Percentiles rank a stretch among this genome's conserved stretches.
Conservation (phyloP, 192 early-diverging fungal genomes). For the Geosiphon pyriformis region DNA sequence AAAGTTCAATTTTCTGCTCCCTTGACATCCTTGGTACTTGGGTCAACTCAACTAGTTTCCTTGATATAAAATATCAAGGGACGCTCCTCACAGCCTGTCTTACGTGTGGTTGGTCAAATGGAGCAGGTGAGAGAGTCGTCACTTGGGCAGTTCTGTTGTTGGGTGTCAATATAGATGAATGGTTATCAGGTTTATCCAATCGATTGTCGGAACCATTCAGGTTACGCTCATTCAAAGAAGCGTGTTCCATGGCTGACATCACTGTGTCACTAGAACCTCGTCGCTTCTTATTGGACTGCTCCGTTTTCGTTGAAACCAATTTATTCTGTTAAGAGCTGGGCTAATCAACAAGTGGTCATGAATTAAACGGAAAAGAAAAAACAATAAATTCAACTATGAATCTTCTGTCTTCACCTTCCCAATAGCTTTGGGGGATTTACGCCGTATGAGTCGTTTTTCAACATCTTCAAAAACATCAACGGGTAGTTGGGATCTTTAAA, state of each 20-base stretch:
- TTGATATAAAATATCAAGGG: not conserved
- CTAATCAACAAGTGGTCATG: slow-evolving; percentile 8
- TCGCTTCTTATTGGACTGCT: slow-evolving; percentile 34
- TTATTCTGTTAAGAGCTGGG: slow-evolving; percentile 18
- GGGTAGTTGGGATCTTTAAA: slow-evolving; percentile 32
- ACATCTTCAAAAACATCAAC: slow-evolving; percentile 36
- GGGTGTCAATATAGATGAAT: not conserved
- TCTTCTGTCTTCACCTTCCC: slow-evolving; percentile 29
- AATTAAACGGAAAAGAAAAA: slow-evolving; percentile 4
- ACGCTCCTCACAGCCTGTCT: not conserved
- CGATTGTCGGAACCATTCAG: not conserved
- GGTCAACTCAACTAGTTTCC: no score
- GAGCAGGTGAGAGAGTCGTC: not conserved
- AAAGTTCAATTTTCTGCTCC: not conserved
- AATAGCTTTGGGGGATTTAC: slow-evolving; percentile 31
- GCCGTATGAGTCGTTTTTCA: slow-evolving; percentile 28
- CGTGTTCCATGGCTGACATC: not conserved
- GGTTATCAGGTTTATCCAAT: not conserved
- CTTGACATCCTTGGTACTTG: not conserved
- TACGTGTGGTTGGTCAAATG: not conserved
- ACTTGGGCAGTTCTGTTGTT: slow-evolving; percentile 19
- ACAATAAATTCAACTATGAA: not conserved
- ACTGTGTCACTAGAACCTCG: slow-evolving; percentile 20
- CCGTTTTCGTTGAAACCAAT: slow-evolving; percentile 5
- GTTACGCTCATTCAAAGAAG: not conserved